Conservation (phyloP, 805 yeast species). For the Isabelozyma pseudorhagii region DNA sequence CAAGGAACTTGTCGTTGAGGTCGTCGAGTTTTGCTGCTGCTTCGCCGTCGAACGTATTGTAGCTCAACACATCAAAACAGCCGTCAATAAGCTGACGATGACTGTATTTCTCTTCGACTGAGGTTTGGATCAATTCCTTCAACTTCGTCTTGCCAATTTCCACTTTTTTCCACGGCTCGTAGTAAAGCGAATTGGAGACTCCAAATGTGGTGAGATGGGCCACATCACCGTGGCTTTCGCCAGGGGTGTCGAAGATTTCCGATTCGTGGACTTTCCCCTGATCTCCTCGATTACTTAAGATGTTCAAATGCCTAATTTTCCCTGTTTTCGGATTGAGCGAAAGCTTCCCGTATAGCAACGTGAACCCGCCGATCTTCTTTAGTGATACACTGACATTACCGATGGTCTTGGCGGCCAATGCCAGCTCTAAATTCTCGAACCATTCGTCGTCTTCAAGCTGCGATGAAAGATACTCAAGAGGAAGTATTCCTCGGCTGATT, state of each 20-base stretch:
- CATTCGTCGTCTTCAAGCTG: conserved; percentile 39
- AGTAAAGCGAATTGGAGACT: conserved; percentile 63
- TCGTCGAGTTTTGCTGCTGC: conserved; percentile 6
- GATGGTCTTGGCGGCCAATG: conserved; percentile 7
- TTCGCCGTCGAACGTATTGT: conserved; percentile 30
- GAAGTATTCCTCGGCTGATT: conserved; percentile 53
- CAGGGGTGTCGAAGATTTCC: conserved; percentile 11
- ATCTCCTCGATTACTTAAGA: conserved; percentile 51
- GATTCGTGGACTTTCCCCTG: conserved; percentile 29
- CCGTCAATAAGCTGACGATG: conserved; percentile 45
- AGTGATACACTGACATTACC: conserved; percentile 11
- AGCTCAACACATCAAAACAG: conserved; percentile 55
- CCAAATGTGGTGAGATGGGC: conserved; percentile 44
- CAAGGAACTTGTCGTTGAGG: conserved; percentile 24
- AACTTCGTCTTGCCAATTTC: conserved; percentile 40
- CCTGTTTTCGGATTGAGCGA: conserved; percentile 16
- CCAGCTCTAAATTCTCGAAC: conserved; percentile 30
- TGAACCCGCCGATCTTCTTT: conserved; percentile 56
- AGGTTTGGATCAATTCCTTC: conserved; percentile 14
- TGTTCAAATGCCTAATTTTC: conserved; percentile 32
- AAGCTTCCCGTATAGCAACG: conserved; percentile 55
- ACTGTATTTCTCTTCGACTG: conserved; percentile 10
- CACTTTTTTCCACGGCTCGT: conserved; percentile 77
- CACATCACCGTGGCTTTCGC: conserved; percentile 13
- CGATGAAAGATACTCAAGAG: conserved; percentile 43